A percentile compares a stretch with the other conserved stretches of the same genome.
These are phyloP conservation scores for Colletotrichum theobromicola DNA, from an alignment of 2,329 filamentous ascomycete genomes.

Conservation along the genomic window DNA sequence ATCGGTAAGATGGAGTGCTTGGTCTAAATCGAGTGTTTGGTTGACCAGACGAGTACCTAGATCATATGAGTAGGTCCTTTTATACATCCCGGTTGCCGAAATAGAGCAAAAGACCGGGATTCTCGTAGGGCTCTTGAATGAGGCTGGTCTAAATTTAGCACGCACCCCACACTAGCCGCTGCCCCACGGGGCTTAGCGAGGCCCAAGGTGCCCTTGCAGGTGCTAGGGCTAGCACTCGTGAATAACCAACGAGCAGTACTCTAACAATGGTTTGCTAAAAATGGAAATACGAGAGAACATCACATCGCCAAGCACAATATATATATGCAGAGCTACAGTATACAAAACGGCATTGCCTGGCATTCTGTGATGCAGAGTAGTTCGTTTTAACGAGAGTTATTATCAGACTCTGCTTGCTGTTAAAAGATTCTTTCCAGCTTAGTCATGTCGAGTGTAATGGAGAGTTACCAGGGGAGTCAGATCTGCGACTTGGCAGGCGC, in stretches of 20 bases:
- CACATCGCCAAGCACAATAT: background rate
- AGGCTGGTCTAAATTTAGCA: background rate
- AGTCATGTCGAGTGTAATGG: background rate
- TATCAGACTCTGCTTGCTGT: background rate
- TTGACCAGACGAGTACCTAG: background rate
- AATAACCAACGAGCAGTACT: background rate
- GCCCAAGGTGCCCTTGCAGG: background rate
- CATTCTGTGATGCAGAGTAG: background rate
- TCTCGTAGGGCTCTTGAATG: background rate
- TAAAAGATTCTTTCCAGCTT: background rate
- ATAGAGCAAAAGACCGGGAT: background rate
- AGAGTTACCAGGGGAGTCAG: background rate
- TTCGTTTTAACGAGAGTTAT: background rate
- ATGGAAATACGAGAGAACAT: background rate
- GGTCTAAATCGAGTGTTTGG: background rate
- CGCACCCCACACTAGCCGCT: background rate
- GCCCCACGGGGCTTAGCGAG: background rate
- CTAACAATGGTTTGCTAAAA: background rate
- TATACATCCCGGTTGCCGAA: background rate
- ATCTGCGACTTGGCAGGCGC: background rate
- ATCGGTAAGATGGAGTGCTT: background rate
- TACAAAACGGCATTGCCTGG: background rate
- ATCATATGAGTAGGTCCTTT: background rate
- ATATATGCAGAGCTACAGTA: background rate
- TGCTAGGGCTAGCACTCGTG: background rate